Percentiles rank a stretch among this genome's conserved stretches.
Evolutionary conservation across 139 green algal species (phyloP).

Genomic region (Chlorella sorokiniana): DNA sequence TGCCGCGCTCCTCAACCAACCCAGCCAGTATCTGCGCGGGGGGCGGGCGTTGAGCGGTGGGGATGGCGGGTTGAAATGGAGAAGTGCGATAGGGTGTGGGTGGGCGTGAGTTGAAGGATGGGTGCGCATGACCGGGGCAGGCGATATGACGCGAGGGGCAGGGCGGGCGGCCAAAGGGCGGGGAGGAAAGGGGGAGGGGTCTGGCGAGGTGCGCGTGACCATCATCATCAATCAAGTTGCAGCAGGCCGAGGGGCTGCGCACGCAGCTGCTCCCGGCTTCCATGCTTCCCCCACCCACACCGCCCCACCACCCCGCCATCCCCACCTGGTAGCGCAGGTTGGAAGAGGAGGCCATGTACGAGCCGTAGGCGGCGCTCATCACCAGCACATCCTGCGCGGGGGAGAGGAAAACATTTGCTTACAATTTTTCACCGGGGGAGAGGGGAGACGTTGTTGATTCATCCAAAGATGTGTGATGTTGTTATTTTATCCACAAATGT

Average conservation of each 20-base stretch:
- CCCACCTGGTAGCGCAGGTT: constrained; percentile 81
- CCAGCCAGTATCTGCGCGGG: constrained; percentile 83
- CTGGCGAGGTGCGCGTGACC: neutral
- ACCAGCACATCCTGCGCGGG: constrained; percentile 75
- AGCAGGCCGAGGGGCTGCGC: neutral
- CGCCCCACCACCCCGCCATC: no score
- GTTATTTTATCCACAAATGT: no score
- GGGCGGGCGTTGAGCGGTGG: neutral
- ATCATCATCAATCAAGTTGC: neutral
- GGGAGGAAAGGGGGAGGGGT: neutral
- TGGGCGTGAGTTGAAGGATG: neutral
- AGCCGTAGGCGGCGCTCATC: constrained; percentile 86
- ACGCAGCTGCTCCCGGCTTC: no score
- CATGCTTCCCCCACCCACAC: constrained; percentile 23
- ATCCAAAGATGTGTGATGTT: no score
- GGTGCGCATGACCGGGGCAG: neutral
- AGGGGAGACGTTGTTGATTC: no score
- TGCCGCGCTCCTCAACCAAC: constrained; percentile 92
- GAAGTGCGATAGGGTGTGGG: neutral
- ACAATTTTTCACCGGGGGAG: neutral
- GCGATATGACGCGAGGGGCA: no score
- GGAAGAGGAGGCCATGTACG: constrained; percentile 92
- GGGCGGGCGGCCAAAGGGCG: neutral
- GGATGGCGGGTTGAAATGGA: neutral
- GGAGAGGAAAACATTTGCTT: neutral